These are phyloP conservation scores for Silene latifolia DNA, from an alignment of 148 eudicot species.

Conservation along the genomic window DNA sequence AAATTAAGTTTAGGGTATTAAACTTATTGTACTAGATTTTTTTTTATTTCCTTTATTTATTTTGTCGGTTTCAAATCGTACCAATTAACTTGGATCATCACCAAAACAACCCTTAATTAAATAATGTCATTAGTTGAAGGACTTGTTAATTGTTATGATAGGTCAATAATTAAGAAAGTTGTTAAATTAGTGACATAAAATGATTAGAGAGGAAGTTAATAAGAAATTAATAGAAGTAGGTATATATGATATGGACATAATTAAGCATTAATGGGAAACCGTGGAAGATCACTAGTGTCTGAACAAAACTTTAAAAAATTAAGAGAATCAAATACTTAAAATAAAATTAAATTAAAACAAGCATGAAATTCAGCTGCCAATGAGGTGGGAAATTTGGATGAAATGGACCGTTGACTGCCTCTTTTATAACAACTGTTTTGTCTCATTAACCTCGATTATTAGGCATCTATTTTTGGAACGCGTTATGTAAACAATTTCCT, in stretches of 20 bases:
- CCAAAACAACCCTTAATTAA: constrained; percentile 11
- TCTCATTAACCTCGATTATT: neutral
- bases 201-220: constrained; percentile 6
- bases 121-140: neutral
- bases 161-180: neutral
- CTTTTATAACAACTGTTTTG: neutral
- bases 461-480: neutral
- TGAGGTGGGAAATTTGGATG: constrained; percentile 4
- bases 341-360: neutral
- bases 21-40: neutral
- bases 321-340: neutral
- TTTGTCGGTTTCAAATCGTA: neutral
- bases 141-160: neutral
- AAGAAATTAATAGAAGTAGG: neutral
- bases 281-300: neutral
- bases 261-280: constrained; percentile 15
- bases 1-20: neutral
- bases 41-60: neutral
- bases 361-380: constrained; percentile 2
- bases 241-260: constrained; percentile 2
- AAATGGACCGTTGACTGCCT: constrained; percentile 18
- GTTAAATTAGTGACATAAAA: constrained; percentile 5
- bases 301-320: neutral
- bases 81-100: constrained; percentile 9
- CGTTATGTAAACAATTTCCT: neutral